Percentiles rank a stretch among this genome's conserved stretches.
Evolutionary conservation across 805 yeast genomes (phyloP).

Genomic region (Cyberlindnera mrakii): DNA sequence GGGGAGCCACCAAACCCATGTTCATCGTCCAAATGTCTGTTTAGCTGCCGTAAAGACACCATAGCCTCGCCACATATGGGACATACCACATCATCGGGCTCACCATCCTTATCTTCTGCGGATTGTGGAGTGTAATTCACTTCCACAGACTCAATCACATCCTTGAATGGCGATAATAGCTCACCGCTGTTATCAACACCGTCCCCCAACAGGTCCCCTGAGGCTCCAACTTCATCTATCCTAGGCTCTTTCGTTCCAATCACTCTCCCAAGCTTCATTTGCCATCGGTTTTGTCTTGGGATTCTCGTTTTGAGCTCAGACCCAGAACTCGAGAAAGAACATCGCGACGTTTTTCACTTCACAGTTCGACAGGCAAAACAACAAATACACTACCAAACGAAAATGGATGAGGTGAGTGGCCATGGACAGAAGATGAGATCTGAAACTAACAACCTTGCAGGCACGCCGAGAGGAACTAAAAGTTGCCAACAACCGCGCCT

Average conservation of each 20-base stretch:
- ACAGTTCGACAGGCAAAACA: background rate
- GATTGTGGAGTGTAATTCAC: background rate
- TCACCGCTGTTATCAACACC: background rate
- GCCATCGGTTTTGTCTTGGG: background rate
- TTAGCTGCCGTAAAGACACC: constrained; percentile 49
- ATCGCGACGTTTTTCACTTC: no score
- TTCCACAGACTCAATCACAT: constrained; percentile 12
- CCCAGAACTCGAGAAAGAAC: background rate
- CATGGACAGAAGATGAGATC: background rate
- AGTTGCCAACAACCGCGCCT: constrained; percentile 13
- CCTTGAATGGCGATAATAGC: background rate
- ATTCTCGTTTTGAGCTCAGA: background rate
- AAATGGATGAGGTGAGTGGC: constrained; percentile 8
- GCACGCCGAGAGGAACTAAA: constrained; percentile 7
- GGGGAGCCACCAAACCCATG: constrained; percentile 36
- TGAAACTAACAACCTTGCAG: background rate
- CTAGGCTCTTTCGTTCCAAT: background rate
- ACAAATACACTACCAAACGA: background rate
- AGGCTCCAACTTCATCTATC: background rate
- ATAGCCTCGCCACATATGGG: constrained; percentile 66
- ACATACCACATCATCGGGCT: constrained; percentile 31
- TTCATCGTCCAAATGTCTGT: constrained; percentile 64
- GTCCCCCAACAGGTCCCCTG: background rate
- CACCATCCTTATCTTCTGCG: background rate
- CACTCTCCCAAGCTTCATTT: background rate